phyloP scores from a whole-genome alignment of 495 filamentous ascomycete genomes.

The Geoglossum glabrum region DNA sequence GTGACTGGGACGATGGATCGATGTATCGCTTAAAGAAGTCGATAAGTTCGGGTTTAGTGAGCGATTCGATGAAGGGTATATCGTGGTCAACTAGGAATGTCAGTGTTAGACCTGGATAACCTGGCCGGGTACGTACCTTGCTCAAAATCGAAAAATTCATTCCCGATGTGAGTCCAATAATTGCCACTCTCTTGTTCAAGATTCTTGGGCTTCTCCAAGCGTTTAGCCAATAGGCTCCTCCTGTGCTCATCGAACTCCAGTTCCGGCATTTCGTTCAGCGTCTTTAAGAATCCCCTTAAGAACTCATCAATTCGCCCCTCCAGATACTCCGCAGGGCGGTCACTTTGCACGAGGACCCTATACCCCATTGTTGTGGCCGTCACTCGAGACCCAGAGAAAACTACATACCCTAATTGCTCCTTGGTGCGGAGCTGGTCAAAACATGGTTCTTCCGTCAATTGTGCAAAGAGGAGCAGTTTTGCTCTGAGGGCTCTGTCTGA shows the following conservation, averaged over 20 bases:
- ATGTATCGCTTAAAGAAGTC: conserved; percentile 66
- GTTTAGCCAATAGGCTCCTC: conserved; percentile 69
- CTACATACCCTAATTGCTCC: conserved; percentile 93
- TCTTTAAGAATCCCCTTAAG: conserved; percentile 40
- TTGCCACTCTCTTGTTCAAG: conserved; percentile 63
- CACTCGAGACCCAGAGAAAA: conserved; percentile 59
- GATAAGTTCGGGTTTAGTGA: conserved; percentile 61
- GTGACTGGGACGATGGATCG: conserved; percentile 43
- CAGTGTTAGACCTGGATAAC: conserved; percentile 8
- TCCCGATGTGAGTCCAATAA: conserved; percentile 69
- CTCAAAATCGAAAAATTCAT: conserved; percentile 78
- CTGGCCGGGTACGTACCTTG: conserved; percentile 32
- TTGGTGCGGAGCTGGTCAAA: conserved; percentile 92
- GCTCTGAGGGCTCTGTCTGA: conserved; percentile 45
- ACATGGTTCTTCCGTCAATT: conserved; percentile 78
- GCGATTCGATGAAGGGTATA: conserved; percentile 45
- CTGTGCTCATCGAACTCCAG: conserved; percentile 83
- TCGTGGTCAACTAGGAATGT: conserved; percentile 42
- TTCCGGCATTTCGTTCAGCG: conserved; percentile 54
- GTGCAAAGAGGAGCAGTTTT: conserved; percentile 65
- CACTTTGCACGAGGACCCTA: conserved; percentile 85
- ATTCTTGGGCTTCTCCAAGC: conserved; percentile 85
- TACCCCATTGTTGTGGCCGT: conserved; percentile 59
- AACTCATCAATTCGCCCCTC: conserved; percentile 78
- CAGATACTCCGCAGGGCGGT: conserved; percentile 61